These are phyloP conservation scores for Carpinus viminea DNA, from an alignment of 306 rosid species.

Conservation along the genomic window DNA sequence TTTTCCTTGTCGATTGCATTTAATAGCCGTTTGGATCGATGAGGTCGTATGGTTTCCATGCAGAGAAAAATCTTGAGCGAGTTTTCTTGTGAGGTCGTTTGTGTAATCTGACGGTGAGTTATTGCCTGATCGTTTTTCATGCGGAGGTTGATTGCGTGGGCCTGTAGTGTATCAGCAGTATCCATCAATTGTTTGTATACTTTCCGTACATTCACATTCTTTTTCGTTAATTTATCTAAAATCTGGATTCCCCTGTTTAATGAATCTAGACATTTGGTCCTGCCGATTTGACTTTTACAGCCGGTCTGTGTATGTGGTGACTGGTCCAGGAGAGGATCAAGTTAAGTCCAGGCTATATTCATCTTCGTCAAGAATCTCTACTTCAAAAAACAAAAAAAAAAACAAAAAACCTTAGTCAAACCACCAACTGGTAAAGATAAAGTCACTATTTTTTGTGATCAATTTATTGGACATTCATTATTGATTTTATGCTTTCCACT, in stretches of 20 bases:
- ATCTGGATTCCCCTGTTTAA: not conserved
- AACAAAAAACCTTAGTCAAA: too few species aligned
- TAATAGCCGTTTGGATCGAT: too few species aligned
- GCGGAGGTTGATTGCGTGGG: too few species aligned
- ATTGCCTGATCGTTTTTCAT: too few species aligned
- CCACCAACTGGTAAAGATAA: slow-evolving; percentile 32
- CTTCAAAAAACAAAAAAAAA: too few species aligned
- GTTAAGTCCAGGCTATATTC: slow-evolving; percentile 61
- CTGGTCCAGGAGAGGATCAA: slow-evolving; percentile 60
- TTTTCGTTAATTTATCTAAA: not conserved
- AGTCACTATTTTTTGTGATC: not conserved
- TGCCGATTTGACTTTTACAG: slow-evolving; percentile 53
- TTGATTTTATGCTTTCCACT: not conserved
- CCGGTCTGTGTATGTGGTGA: slow-evolving; percentile 62
- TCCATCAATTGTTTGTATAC: not conserved
- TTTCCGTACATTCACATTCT: not conserved
- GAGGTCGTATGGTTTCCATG: too few species aligned
- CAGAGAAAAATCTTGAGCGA: too few species aligned
- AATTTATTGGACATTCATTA: not conserved
- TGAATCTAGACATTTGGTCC: slow-evolving; percentile 60
- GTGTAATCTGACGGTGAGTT: too few species aligned
- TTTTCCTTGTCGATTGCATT: too few species aligned
- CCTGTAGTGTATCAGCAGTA: too few species aligned
- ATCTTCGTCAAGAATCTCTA: slow-evolving; percentile 35
- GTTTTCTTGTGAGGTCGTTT: too few species aligned